Evolutionary conservation across 1,284 basidiomycete genomes (phyloP).

Genomic region (Sanghuangporus baumii): DNA sequence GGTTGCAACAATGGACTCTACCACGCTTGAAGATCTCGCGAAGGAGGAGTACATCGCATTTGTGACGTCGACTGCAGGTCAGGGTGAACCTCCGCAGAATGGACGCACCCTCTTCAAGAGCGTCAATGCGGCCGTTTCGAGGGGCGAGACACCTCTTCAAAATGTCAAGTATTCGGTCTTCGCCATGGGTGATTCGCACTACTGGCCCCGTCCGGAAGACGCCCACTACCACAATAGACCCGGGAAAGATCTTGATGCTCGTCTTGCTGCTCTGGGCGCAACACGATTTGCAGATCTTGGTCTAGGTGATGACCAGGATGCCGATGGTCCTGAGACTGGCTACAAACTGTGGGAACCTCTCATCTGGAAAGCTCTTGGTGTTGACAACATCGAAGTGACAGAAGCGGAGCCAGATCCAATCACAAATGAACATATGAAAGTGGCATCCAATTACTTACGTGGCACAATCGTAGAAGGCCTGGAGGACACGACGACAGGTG

Average conservation of each 20-base stretch:
- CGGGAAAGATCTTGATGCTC: constrained; percentile 83
- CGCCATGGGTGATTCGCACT: constrained; percentile 96
- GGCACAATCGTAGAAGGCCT: constrained; percentile 95
- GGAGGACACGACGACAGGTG: constrained; percentile 81
- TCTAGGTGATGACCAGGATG: constrained; percentile 96
- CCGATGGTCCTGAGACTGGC: constrained; percentile 93
- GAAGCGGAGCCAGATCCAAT: constrained; percentile 96
- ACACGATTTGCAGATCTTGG: constrained; percentile 71
- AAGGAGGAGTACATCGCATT: constrained; percentile 84
- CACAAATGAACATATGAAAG: constrained; percentile 99
- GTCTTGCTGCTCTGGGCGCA: constrained; percentile 73
- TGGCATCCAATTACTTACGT: constrained; percentile 89
- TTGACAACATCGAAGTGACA: constrained; percentile 83
- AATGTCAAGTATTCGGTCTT: constrained; percentile 83
- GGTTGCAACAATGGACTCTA: constrained; percentile 70
- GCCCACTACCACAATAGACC: constrained; percentile 98
- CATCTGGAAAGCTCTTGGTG: constrained; percentile 93
- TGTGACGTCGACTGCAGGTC: constrained; percentile 95
- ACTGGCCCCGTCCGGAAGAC: constrained; percentile 97
- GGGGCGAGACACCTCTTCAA: constrained; percentile 48
- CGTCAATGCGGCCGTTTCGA: constrained; percentile 60
- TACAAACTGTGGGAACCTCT: constrained; percentile 94
- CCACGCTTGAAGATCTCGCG: constrained; percentile 68
- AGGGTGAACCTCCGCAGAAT: constrained; percentile 97
- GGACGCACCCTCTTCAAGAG: constrained; percentile 89